These are phyloP conservation scores for Kregervanrija delftensis DNA, from an alignment of 805 yeast genomes.

Conservation along the genomic window DNA sequence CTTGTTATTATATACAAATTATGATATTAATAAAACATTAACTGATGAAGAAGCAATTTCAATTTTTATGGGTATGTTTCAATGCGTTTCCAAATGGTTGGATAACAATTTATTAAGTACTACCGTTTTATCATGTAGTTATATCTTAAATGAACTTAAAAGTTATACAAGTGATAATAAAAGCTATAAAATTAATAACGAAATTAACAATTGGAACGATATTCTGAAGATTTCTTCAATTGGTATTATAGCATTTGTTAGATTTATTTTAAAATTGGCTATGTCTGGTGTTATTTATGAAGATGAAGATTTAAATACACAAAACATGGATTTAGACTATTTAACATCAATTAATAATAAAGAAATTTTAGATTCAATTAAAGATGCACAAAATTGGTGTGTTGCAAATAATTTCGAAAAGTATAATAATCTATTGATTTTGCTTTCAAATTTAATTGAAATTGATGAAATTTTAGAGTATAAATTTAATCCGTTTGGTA, in stretches of 20 bases:
- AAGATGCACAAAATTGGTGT: too few species aligned
- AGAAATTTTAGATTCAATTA: constrained; percentile 1
- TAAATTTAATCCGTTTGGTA: too few species aligned
- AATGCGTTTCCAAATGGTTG: constrained; percentile 65
- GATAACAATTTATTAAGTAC: constrained; percentile 61
- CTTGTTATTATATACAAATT: constrained; percentile 39
- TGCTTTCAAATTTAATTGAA: too few species aligned
- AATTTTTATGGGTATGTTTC: constrained; percentile 42
- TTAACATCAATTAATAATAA: constrained; percentile 14
- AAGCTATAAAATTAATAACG: background rate
- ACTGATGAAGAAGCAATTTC: constrained; percentile 39
- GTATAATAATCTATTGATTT: too few species aligned
- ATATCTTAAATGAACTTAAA: constrained; percentile 30
- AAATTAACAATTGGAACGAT: constrained; percentile 25
- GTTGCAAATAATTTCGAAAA: too few species aligned
- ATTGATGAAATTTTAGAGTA: too few species aligned
- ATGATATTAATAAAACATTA: constrained; percentile 35
- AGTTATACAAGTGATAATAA: constrained; percentile 2
- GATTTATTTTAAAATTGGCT: constrained; percentile 39
- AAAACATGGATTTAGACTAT: constrained; percentile 49
- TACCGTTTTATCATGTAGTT: constrained; percentile 69
- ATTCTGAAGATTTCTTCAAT: constrained; percentile 45
- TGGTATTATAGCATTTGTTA: constrained; percentile 50
- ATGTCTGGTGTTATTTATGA: constrained; percentile 56
- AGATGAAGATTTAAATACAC: constrained; percentile 69